Conservation (phyloP, 1,139 yeast genomes). For the Yamadazyma mexicana region DNA sequence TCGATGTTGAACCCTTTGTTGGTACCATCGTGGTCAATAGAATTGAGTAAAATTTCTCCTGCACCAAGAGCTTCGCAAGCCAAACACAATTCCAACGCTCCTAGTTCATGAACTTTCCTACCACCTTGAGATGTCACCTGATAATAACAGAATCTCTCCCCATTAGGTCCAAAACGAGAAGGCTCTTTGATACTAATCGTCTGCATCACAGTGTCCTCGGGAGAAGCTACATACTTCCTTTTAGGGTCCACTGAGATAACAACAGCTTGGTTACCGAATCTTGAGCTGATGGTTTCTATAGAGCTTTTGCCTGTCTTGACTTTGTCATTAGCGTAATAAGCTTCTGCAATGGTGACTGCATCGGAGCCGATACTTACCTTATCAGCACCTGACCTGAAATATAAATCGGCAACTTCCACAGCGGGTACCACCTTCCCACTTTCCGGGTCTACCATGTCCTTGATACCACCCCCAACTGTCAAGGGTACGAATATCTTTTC, state of each 20-base stretch:
- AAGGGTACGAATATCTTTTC: conserved; percentile 92
- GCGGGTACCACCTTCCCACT: conserved; percentile 74
- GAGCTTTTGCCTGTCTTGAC: conserved; percentile 74
- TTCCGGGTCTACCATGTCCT: conserved; percentile 82
- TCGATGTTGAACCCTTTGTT: conserved; percentile 91
- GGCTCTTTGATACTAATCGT: conserved; percentile 47
- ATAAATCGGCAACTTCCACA: conserved; percentile 82
- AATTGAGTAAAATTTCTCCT: conserved; percentile 87
- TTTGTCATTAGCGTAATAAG: conserved; percentile 59
- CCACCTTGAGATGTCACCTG: conserved; percentile 97
- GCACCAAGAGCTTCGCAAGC: conserved; percentile 97
- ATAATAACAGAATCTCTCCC: conserved; percentile 86
- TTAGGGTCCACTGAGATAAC: conserved; percentile 97
- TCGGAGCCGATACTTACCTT: conserved; percentile 97
- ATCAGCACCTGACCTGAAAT: conserved; percentile 95
- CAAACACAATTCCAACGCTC: conserved; percentile 82
- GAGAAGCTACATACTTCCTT: conserved; percentile 67
- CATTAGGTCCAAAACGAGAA: conserved; percentile 71
- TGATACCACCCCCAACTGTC: conserved; percentile 97
- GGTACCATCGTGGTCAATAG: conserved; percentile 95
- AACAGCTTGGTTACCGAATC: conserved; percentile 95
- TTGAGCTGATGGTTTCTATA: conserved; percentile 84
- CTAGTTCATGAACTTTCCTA: conserved; percentile 82
- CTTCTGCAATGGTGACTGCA: conserved; percentile 88
- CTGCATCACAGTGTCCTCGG: conserved; percentile 59